phyloP scores from a whole-genome alignment of 169 alveolate genomes.

The Blepharisma undulans region DNA sequence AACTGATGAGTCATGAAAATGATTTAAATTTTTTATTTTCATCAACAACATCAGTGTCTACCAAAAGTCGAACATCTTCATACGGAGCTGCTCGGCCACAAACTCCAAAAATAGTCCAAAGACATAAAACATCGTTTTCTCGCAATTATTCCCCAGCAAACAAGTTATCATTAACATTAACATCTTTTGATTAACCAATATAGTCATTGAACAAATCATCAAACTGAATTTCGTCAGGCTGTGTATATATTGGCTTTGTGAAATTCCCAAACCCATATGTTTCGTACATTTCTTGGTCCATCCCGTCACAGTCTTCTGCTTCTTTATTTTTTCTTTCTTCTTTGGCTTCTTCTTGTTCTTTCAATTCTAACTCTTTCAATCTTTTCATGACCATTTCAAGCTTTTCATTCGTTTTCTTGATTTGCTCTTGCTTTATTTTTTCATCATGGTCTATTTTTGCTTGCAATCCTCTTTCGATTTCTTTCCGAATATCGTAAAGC shows the following conservation, averaged over 20 bases:
- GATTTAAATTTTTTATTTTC: neutral
- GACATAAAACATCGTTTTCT: neutral
- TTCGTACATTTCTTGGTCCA: neutral
- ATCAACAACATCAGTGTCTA: neutral
- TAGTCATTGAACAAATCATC: neutral
- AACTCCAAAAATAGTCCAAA: neutral
- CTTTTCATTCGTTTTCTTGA: neutral
- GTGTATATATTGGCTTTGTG: neutral
- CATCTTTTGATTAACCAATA: neutral
- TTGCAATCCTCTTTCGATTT: neutral
- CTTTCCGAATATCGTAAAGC: neutral
- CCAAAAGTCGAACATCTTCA: neutral
- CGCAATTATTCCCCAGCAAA: neutral
- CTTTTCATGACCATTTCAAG: neutral
- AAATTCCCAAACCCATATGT: neutral
- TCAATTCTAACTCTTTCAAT: neutral
- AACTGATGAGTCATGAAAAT: neutral
- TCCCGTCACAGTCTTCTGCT: neutral
- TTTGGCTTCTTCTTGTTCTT: neutral
- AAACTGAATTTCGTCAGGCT: neutral
- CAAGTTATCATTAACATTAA: neutral
- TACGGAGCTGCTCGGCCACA: neutral
- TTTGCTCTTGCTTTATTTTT: neutral
- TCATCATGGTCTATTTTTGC: neutral
- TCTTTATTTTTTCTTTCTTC: neutral